These are phyloP conservation scores for Trichoderma sp. DNA, from an alignment of 2,329 filamentous ascomycete genomes.

Conservation along the genomic window DNA sequence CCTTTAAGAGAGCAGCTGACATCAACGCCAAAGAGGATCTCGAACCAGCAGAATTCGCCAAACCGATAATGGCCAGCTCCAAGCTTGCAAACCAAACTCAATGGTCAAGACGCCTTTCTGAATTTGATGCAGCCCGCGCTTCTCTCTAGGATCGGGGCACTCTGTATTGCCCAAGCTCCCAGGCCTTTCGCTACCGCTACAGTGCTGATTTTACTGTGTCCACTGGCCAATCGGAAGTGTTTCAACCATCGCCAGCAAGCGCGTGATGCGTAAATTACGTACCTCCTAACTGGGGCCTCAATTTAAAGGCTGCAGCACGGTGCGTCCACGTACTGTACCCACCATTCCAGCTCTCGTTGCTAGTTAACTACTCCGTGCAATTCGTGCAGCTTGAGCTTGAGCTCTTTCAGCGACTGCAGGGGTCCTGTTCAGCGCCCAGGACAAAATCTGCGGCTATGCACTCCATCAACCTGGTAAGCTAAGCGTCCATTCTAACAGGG, in stretches of 20 bases:
- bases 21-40: background rate
- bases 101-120: conserved; percentile 4
- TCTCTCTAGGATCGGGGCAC: background rate
- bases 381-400: conserved; percentile 16
- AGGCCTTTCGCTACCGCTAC: background rate
- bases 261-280: conserved; percentile 31
- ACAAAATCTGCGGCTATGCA: background rate
- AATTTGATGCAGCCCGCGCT: background rate
- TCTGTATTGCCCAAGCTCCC: background rate
- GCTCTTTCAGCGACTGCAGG: conserved; percentile 21
- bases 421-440: conserved; percentile 7
- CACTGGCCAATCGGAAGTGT: conserved; percentile 24
- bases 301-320: conserved; percentile 13
- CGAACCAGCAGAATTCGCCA: background rate
- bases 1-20: background rate
- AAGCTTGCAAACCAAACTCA: background rate
- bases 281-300: conserved; percentile 19
- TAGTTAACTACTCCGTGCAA: background rate
- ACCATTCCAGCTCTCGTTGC: conserved; percentile 4
- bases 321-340: conserved; percentile 6
- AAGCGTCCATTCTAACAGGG: background rate
- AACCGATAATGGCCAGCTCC: background rate
- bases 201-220: background rate
- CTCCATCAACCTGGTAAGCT: background rate
- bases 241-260: conserved; percentile 22